Evolutionary conservation across 495 filamentous ascomycete genomes (phyloP), one percentile per base, ranked within the genome.

Genomic region (Neurospora discreta): DNA sequence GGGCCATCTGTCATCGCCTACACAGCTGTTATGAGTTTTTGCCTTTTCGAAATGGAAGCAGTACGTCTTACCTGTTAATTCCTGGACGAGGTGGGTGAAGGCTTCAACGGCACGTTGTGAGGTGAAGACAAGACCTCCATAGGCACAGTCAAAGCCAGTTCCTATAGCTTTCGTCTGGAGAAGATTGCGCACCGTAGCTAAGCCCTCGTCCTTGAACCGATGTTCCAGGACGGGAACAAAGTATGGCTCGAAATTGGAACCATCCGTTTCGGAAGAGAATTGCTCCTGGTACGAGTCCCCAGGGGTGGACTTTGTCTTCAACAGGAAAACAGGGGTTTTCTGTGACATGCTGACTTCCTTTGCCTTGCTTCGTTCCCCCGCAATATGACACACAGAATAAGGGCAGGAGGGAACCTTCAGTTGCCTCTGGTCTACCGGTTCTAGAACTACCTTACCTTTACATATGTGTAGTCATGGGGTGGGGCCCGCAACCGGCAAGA

Each of bases 31-130:
- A 36, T 65, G 26, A 65, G 13, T 13, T 65, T 65, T 65, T 26
- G 26, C 26, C 15, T 65, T 65, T 18, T 65, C 52, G 15, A 36
- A 33, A 18, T 30, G 52, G 26, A 33, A 16, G 15, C 68, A 75
- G 73, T 77, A 81, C 5, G 52, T 3, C 74, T 76, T 75, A 77
- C 76, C 82, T 85, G 79, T 78, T 39, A 81, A 78, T 46, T 83
- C 82, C 39, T 82, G 80, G n/a, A 95, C 83, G n/a, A 94, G 83
- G 39, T 84, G 78, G 13, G 88, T 83, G 74, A 97, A 94, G 2
- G 89, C 94, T 75, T 98, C 95, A 13, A 97, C 95, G 7, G 95
- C 92, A 23, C 96, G 88, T 78, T 98, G 96, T 20, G 93, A 97
- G 1, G 95, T 99, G 79, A 99, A 96, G 68, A 98, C 91, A 69